Evolutionary conservation across 1,139 yeast species (phyloP), one percentile per base, ranked within the genome.

Genomic region (Zygoascus sp.): DNA sequence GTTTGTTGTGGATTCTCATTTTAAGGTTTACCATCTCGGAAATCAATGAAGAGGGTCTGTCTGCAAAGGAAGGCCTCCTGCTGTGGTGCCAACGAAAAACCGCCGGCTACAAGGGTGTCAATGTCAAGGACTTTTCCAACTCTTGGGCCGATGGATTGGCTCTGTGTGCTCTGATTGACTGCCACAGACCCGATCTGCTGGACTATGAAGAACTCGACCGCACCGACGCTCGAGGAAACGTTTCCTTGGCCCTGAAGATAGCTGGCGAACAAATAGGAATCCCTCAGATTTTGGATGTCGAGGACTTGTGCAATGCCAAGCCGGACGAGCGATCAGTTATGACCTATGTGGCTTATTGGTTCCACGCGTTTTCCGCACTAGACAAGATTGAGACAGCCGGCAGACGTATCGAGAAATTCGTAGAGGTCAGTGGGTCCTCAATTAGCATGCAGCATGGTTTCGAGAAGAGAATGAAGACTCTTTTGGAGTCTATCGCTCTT

Each of bases 321-420:
- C 84, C 84, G 0, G 88, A 82, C 56, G 89, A 83, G 57, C 75
- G 80, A 53, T 75, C 83, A 39, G 69, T 83, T n/a, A 72, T 82
- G 57, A 76, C 83, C 15, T 81, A 79, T 58, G 66, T 81, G n/a
- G 74, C 83, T 21, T 80, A 81, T 57, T 79, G 84, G 81, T 81
- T 75, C 62, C 80, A 79, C 50, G 72, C 73, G 58, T 70, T 82
- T 49, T 65, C 70, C 5, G 68, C 66, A 1, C 53, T 67, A 39
- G 72, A 69, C 55, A 62, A 52, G 56, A 63, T 57, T 45, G 72
- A 68, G 46, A 66, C 69, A 3, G 73, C 74, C 5, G 73, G 73
- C 11, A 54, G 73, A 16, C 60, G 72, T 9, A 55, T 69, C 10
- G 72, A 67, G 47, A 61, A 62, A 56, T 69, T 70, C 52, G 63